These are phyloP conservation scores for Nymphaea colorata DNA, from an alignment of 164 flowering plant species.

Conservation along the genomic window DNA sequence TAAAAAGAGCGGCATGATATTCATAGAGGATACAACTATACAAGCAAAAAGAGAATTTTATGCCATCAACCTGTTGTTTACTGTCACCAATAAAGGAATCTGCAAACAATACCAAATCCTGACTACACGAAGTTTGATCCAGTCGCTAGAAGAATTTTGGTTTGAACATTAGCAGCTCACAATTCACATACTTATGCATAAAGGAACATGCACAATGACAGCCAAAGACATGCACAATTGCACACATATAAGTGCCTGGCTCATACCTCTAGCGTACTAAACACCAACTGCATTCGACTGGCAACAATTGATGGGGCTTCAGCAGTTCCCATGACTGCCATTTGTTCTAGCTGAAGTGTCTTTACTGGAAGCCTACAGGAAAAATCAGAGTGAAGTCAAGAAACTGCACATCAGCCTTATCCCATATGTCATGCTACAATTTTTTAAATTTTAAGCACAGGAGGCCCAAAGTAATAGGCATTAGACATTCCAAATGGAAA, in stretches of 20 bases:
- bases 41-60: too few relatives aligned
- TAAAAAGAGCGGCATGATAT: too few relatives aligned
- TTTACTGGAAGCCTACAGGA: slow-evolving; percentile 88
- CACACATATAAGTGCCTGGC: background rate
- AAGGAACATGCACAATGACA: too few relatives aligned
- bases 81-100: too few relatives aligned
- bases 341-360: slow-evolving; percentile 93
- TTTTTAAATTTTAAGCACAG: background rate
- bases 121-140: too few relatives aligned
- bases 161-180: too few relatives aligned
- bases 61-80: too few relatives aligned
- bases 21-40: too few relatives aligned
- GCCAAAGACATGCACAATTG: background rate
- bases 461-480: background rate
- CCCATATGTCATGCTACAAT: background rate
- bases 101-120: too few relatives aligned
- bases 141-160: too few relatives aligned
- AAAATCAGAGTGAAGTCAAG: background rate
- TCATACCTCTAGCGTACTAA: slow-evolving; percentile 88
- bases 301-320: slow-evolving; percentile 93
- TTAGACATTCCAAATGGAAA: background rate
- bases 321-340: slow-evolving; percentile 84
- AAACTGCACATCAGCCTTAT: background rate
- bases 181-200: too few relatives aligned
- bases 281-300: slow-evolving; percentile 80